Base-by-base conservation (phyloP, 2,329 filamentous ascomycete genomes). In the Neonectria ditissima region DNA sequence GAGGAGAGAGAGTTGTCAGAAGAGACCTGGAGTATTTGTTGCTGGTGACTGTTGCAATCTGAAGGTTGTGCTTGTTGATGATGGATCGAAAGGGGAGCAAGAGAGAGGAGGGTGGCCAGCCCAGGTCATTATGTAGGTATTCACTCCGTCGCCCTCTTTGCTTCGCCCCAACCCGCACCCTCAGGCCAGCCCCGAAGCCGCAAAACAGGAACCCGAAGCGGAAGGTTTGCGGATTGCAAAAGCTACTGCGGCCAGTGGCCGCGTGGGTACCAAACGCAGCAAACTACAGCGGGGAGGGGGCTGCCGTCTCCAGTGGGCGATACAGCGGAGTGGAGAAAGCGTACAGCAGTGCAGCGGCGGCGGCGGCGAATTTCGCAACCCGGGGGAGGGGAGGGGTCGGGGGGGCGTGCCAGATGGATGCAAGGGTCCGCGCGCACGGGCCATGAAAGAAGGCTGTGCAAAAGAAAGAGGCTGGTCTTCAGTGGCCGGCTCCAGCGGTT, bases 391-490 rank as follows among this genome's bases (percentile, higher is more conserved):
- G n/a, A n/a, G n/a, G n/a, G n/a, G n/a, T n/a, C n/a, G n/a, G 55
- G 47, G 50, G 22, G 47, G 32, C 16, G 34, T 16, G 34, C 34
- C 6, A 37, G 34, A 48, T 4, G 45, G 24, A 14, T 37, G 30
- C 13, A 22, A 18, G 48, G 48, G 48, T 37, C 30, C 30, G 3
- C 6, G 37, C 39, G 47, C 56, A 59, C 56, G 56, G 51, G 37
- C 56, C 56, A 47, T 28, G 47, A 26, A 41, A 30, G 56, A 32
- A 59, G 56, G 56, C 56, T 59, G 56, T 59, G 56, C 56, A 59
- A 39, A 53, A 16, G 28, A 22, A 20, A 39, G 20, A 47, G 39
- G 41, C 22, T 43, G 51, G 32, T 44, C 18, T 37, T 24, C 24
- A 41, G 37, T 52, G 56, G 56, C 39, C 56, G 56, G 51, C 34